Evolutionary conservation across 2,329 filamentous ascomycete genomes (phyloP), one percentile per base, ranked within the genome.

Genomic region (Pyricularia grisea): DNA sequence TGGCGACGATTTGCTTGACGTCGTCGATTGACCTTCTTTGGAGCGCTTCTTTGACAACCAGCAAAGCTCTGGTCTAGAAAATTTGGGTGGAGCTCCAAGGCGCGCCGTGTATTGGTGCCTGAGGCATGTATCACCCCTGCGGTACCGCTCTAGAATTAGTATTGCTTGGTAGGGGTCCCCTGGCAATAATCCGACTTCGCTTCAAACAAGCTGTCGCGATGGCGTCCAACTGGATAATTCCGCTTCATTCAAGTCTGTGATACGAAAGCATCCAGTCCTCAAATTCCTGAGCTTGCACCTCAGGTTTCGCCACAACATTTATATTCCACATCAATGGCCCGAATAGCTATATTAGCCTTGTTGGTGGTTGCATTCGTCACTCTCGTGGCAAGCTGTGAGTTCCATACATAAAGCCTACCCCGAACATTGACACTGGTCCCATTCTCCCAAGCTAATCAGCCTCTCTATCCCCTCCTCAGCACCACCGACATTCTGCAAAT

Each of bases 401-500:
- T 36, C 17, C 31, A 12, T 25, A 42, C 11, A 7, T 12, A 2
- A 31, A 31, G 4, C 9, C 28, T 27, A 1, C 7, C 31, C n/a
- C 17, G 28, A 42, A 14, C 33, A 14, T 42, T 17, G 33, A 58
- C 58, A 61, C 63, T 55, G 28, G 30, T 60, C 42, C 60, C 28
- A 65, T 36, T 12, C 33, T 42, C 23, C 23, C 61, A 68, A 17
- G 12, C 31, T 23, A 36, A 69, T 66, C 55, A 33, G 6, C 60
- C 58, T 55, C 65, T 42, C 14, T 42, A 12, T n/a, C 20, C 5
- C 42, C 17, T 58, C 64, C 67, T 75, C 74, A 89, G 87, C 84
- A 36, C 84, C 86, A 63, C 87, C 86, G 23, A 86, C 85, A 1
- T 90, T 90, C 76, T 90, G 88, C 82, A 90, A 90, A 82, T 90